A percentile compares a stretch with the other conserved stretches of the same genome.
Evolutionary conservation across 192 early-diverging fungal genomes (phyloP).

Genomic region (Backusella sp.): DNA sequence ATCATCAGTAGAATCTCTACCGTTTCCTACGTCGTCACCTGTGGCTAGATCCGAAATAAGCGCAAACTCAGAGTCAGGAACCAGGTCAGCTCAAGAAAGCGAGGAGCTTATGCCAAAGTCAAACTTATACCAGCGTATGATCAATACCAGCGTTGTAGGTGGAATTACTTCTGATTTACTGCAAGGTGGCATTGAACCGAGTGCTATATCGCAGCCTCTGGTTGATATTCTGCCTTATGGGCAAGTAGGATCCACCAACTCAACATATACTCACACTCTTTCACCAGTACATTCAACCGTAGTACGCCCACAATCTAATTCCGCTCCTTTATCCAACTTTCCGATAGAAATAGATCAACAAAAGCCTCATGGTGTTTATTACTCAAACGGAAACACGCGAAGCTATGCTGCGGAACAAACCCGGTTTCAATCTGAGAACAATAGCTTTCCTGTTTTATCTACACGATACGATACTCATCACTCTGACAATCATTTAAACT

Average conservation of each 20-base stretch:
- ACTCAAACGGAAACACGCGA: background rate
- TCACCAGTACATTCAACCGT: background rate
- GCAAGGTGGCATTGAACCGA: background rate
- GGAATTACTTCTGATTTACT: constrained; percentile 24
- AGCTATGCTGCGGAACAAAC: background rate
- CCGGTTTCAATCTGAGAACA: background rate
- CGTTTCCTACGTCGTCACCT: background rate
- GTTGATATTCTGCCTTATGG: background rate
- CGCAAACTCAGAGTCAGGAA: background rate
- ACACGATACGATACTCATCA: background rate
- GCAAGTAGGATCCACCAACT: background rate
- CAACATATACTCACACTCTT: background rate
- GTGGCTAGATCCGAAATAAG: background rate
- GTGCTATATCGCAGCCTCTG: background rate
- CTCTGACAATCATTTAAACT: background rate
- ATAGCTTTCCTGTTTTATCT: background rate
- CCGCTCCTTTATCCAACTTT: background rate
- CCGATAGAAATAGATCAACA: background rate
- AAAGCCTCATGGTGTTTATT: background rate
- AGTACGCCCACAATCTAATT: background rate
- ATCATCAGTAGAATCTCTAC: background rate
- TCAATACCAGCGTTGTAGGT: constrained; percentile 24
- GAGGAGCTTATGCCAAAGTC: constrained; percentile 17
- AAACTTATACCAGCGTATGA: constrained; percentile 19
- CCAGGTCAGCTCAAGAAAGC: background rate